A percentile compares a stretch with the other conserved stretches of the same genome.
Evolutionary conservation across 768 basidiomycete genomes (phyloP).

Genomic region (Suillus discolor): DNA sequence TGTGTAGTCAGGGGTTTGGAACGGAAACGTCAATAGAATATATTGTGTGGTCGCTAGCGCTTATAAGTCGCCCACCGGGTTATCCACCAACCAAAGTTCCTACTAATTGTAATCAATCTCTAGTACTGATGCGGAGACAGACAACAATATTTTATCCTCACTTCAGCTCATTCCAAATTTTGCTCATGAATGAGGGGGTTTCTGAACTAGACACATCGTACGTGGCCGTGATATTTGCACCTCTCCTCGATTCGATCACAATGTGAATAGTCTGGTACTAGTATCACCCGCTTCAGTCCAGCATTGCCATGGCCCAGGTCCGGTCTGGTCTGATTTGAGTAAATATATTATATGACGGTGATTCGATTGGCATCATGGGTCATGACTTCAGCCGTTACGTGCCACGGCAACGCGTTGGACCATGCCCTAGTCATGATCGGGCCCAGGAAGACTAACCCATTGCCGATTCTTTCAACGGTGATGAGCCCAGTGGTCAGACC

Average conservation of each 20-base stretch:
- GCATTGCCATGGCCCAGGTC: neutral
- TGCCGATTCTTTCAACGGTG: neutral
- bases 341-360: neutral
- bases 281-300: too few species aligned
- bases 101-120: too few species aligned
- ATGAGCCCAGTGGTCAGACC: neutral
- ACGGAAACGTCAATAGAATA: too few species aligned
- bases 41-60: too few species aligned
- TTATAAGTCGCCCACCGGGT: too few species aligned
- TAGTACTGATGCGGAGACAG: too few species aligned
- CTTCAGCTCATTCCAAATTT: neutral
- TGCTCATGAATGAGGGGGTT: neutral
- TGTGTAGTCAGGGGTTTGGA: neutral
- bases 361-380: neutral
- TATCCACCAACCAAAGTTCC: neutral
- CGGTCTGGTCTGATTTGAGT: neutral
- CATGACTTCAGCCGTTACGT: neutral
- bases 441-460: neutral
- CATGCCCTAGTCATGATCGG: neutral
- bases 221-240: neutral
- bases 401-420: neutral
- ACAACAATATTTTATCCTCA: neutral
- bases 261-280: neutral
- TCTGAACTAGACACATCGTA: neutral
- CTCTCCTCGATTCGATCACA: neutral